These are phyloP conservation scores for Colletotrichum zoysiae DNA, from an alignment of 2,329 filamentous ascomycete species.

Conservation along the genomic window DNA sequence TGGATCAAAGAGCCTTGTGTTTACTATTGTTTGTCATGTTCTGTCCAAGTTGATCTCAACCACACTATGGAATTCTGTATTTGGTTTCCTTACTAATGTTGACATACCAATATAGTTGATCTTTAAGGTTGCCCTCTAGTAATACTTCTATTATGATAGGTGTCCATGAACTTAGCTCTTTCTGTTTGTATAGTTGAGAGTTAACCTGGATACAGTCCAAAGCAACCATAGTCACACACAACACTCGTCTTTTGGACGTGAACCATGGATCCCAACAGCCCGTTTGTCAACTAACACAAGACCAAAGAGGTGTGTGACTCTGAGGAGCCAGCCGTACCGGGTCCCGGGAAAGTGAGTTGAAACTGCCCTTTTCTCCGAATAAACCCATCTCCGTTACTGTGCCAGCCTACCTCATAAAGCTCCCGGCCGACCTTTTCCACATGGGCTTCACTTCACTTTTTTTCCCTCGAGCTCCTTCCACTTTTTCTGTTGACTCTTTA, in stretches of 20 bases:
- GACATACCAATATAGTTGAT: neutral
- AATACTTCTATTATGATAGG: rapidly evolving
- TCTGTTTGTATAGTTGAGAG: neutral
- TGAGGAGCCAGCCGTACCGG: neutral
- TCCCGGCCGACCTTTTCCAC: neutral
- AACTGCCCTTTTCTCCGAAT: neutral
- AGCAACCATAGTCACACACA: too few relatives aligned
- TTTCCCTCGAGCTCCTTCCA: neutral
- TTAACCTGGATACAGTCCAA: neutral
- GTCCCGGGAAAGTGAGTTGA: neutral
- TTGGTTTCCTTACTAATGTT: too few relatives aligned
- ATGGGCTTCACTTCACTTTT: neutral
- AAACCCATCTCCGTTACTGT: neutral
- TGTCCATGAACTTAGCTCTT: neutral
- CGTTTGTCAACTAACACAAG: too few relatives aligned
- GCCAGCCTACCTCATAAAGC: neutral
- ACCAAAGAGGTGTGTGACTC: neutral
- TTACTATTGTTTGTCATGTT: neutral
- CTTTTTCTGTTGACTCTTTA: neutral
- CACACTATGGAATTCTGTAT: neutral
- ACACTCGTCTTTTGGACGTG: too few relatives aligned
- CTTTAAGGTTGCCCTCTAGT: too few relatives aligned
- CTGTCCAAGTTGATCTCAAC: neutral
- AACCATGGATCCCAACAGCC: neutral
- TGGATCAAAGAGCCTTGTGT: neutral